These are phyloP conservation scores for Dipteronia dyeriana DNA, from an alignment of 345 rosid genomes.

Conservation along the genomic window DNA sequence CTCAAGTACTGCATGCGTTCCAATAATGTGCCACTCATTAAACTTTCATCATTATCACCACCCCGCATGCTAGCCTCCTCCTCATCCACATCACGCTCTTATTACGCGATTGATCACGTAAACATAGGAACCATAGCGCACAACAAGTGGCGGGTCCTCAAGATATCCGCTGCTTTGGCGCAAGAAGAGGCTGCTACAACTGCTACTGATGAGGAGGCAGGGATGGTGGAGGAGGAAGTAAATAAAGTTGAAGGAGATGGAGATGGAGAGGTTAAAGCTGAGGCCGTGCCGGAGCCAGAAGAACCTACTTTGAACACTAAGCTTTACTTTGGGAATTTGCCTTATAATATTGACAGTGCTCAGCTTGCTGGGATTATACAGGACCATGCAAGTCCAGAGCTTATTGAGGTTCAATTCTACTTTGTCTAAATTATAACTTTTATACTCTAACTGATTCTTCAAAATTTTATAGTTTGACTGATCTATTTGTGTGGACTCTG, in stretches of 20 bases:
- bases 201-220: constrained; percentile 24
- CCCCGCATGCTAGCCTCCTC: constrained; percentile 9
- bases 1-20: constrained; percentile 37
- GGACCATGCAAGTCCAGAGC: constrained; percentile 74
- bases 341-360: constrained; percentile 87
- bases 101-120: constrained; percentile 15
- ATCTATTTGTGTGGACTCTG: not conserved
- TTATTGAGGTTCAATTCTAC: constrained; percentile 55
- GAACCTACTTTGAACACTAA: constrained; percentile 52
- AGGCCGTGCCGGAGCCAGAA: constrained; percentile 12
- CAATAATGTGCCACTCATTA: constrained; percentile 22
- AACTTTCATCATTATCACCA: constrained; percentile 15
- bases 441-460: not conserved
- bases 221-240: constrained; percentile 11
- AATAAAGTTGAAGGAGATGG: constrained; percentile 30
- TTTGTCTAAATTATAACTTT: not conserved
- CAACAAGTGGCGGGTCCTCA: constrained; percentile 39
- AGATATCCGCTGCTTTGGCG: constrained; percentile 48
- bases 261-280: constrained; percentile 25
- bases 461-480: too few relatives aligned
- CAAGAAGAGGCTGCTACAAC: constrained; percentile 44
- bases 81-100: constrained; percentile 13
- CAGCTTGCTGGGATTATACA: constrained; percentile 89
- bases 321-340: constrained; percentile 91
- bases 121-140: constrained; percentile 5